Evolutionary conservation across 371 early-diverging fungal genomes (phyloP), one percentile per base, ranked within the genome.

Genomic region (Chytridium lagenaria): DNA sequence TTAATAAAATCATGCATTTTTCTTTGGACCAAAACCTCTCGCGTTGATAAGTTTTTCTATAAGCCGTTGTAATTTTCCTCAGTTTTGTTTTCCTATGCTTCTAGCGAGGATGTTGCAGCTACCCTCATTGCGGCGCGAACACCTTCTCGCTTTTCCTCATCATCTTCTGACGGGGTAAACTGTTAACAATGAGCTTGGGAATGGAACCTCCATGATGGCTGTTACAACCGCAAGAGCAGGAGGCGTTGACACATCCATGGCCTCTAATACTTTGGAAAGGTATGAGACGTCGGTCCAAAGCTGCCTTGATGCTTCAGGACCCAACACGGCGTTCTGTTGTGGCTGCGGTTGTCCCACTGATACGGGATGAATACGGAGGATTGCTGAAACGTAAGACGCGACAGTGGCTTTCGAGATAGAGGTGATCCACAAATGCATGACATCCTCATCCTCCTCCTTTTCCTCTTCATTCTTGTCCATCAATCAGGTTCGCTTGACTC

Each of bases 351-450:
- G n/a, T n/a, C n/a, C n/a, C n/a, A n/a, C n/a, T n/a, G n/a, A n/a
- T n/a, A n/a, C n/a, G n/a, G 55, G 12, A 26, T 44, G 39, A 44
- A 66, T 66, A 2, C 44, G 38, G 26, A 66, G 55, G 16, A 89
- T 79, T 19, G 76, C 69, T 1, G 52, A n/a, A 15, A 82, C 73
- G 49, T 88, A 81, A 0, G 79, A 75, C 12, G 77, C 76, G 87
- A 89, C 88, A 0, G 86, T 78, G 0, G 86, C 90, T 3, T 90
- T 84, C 3, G 90, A 85, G 3, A 91, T 71, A 0, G 89, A 84
- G 3, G 86, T 84, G 37, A 92, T 90, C 93, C 93, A 93, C 5
- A 88, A 71, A 64, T 91, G 88, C 36, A 85, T 81, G 30, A 90
- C 80, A 33, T 86, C 89, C 59, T 82, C 79, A 19, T 75, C 78